Conservation (phyloP, 2,329 filamentous ascomycete species). For the Diaporthe sp. region DNA sequence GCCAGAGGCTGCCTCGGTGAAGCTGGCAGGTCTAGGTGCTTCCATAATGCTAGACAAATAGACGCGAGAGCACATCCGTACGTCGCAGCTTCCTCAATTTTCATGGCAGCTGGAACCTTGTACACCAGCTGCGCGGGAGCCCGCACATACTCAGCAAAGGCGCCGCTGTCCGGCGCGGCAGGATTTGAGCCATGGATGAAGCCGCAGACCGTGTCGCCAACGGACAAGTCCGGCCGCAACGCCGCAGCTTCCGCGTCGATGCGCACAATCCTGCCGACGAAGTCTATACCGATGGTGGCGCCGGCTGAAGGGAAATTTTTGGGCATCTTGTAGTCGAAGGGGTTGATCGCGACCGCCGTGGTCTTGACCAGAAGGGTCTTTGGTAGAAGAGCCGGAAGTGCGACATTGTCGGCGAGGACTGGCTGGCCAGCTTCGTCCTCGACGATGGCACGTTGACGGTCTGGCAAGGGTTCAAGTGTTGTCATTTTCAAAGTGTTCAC, state of each 20-base stretch:
- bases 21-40: not conserved
- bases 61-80: not conserved
- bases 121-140: not conserved
- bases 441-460: not conserved
- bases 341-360: not conserved
- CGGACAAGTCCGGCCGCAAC: not conserved
- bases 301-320: not conserved
- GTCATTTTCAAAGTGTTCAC: not conserved
- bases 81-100: not conserved
- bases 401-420: not conserved
- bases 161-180: not conserved
- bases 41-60: constrained; percentile 1
- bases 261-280: not conserved
- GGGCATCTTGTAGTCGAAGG: constrained; percentile 16
- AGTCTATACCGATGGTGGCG: not conserved
- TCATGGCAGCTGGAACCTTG: not conserved
- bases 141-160: constrained; percentile 7
- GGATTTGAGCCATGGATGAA: constrained; percentile 9
- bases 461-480: not conserved
- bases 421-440: constrained; percentile 7
- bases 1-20: not conserved
- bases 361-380: not conserved
- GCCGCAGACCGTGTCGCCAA: constrained; percentile 2
- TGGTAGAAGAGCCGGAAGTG: not conserved
- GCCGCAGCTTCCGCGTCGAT: not conserved